Base-by-base conservation (phyloP, 2,329 filamentous ascomycete species). In the Westerdykella sp. region DNA sequence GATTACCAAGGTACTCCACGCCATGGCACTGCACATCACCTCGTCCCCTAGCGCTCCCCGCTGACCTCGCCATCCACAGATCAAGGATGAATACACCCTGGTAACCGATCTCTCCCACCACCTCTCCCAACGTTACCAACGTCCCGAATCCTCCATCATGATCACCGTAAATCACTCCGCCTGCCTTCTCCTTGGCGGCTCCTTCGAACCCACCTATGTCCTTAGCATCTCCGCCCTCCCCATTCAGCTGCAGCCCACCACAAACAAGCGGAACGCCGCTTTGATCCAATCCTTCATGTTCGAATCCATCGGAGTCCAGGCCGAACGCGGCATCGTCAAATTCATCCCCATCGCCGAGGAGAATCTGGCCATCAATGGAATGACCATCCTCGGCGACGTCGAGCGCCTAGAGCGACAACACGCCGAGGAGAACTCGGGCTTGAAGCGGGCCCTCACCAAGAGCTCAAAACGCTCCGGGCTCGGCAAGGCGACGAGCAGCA, bases 221-320 rank as follows among this genome's bases (percentile, higher is more conserved):
- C 73, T 95, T 57, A 84, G 80, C 28, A 78, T 95, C 46, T 83
- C 78, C 30, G 82, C 87, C 1, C 73, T 93, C 9, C 75, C 84
- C 1, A 74, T 74, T 10, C 77, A 87, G 50, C 70, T 93, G 44
- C 81, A 83, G 47, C 79, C 85, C 0, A 77, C 81, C 3, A 87
- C 80, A 41, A 95, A 95, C 69, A 85, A 85, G 62, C 80, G 87
- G 49, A 93, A 91, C 63, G 81, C 87, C 1, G 75, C 77, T n/a
- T 69, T 94, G 14, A 77, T 94, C 3, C 86, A 93, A 60, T 74
- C 73, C n/a, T 83, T 85, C 62, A 77, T 95, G 65, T 74, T 81
- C 12, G 83, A 87, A 18, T 74, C 81, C 1, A 72, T 95, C 0
- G 77, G 79, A 2, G 85, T 95, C 2, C 57, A 73, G 0, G 66